Evolutionary conservation across 78 protist genomes (phyloP).

Genomic region (Speleostelium caveatum): DNA sequence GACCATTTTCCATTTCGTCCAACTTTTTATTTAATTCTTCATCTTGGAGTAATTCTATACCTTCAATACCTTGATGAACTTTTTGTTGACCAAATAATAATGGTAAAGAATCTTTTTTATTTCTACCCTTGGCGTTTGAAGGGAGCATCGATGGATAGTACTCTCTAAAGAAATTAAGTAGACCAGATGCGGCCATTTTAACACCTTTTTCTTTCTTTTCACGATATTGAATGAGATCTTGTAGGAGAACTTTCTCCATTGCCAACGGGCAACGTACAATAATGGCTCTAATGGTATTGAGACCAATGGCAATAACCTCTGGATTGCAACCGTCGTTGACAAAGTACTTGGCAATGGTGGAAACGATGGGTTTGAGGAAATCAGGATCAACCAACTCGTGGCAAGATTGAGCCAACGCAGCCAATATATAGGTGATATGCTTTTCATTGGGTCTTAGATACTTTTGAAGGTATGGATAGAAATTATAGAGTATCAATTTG

Average conservation of each 20-base stretch:
- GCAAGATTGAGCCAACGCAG: slow-evolving; percentile 90
- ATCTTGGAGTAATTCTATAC: slow-evolving; percentile 67
- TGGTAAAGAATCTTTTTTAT: slow-evolving; percentile 4
- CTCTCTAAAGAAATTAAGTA: slow-evolving; percentile 87
- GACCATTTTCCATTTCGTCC: slow-evolving; percentile 54
- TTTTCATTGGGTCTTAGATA: slow-evolving; percentile 92
- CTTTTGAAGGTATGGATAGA: slow-evolving; percentile 89
- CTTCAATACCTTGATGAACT: slow-evolving; percentile 62
- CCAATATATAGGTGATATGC: slow-evolving; percentile 87
- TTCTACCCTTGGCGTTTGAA: slow-evolving; percentile 81
- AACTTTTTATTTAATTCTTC: slow-evolving; percentile 35
- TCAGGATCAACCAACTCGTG: slow-evolving; percentile 96
- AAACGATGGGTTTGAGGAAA: slow-evolving; percentile 87
- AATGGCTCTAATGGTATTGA: slow-evolving; percentile 92
- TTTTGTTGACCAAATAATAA: slow-evolving; percentile 54
- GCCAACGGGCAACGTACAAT: slow-evolving; percentile 89
- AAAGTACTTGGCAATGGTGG: slow-evolving; percentile 86
- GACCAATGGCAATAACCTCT: slow-evolving; percentile 93
- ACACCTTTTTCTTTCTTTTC: slow-evolving; percentile 87
- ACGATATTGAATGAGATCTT: slow-evolving; percentile 87
- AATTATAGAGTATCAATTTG: slow-evolving; percentile 87
- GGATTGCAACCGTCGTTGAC: slow-evolving; percentile 87
- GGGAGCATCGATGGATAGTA: slow-evolving; percentile 87
- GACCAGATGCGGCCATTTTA: slow-evolving; percentile 85
- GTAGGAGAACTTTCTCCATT: slow-evolving; percentile 83